Evolutionary conservation across 1,139 yeast genomes (phyloP).

Genomic region (Insectozyma bohioensis): DNA sequence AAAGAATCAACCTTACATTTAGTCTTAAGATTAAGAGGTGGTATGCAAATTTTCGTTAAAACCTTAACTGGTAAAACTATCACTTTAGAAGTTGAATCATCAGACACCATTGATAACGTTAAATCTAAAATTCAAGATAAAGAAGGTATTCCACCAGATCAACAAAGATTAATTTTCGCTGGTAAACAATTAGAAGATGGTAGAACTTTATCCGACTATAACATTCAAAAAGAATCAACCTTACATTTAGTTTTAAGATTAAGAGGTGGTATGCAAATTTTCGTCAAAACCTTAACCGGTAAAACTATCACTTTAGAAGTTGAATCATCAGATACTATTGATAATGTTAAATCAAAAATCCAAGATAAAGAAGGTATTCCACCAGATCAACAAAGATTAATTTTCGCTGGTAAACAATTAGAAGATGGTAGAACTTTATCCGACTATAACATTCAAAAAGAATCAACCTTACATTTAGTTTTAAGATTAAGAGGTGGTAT

Average conservation of each 20-base stretch:
- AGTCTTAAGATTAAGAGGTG: slow-evolving; percentile 81
- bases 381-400: slow-evolving; percentile 55
- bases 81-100: slow-evolving; percentile 68
- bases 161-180: slow-evolving; percentile 56
- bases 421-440: slow-evolving; percentile 69
- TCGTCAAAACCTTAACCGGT: slow-evolving; percentile 97
- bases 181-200: slow-evolving; percentile 68
- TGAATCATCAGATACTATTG: slow-evolving; percentile 72
- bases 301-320: slow-evolving; percentile 73
- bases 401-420: slow-evolving; percentile 60
- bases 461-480: slow-evolving; percentile 91
- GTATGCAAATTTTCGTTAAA: slow-evolving; percentile 96
- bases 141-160: slow-evolving; percentile 55
- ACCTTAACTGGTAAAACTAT: slow-evolving; percentile 92
- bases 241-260: slow-evolving; percentile 74
- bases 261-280: slow-evolving; percentile 74
- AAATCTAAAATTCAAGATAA: slow-evolving; percentile 78
- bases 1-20: slow-evolving; percentile 88
- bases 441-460: slow-evolving; percentile 69
- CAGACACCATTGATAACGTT: slow-evolving; percentile 70
- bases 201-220: slow-evolving; percentile 65
- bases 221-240: slow-evolving; percentile 78
- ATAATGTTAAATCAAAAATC: slow-evolving; percentile 66
- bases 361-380: slow-evolving; percentile 69
- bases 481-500: slow-evolving; percentile 98